Evolutionary conservation across 1,284 basidiomycete genomes (phyloP), one percentile per base, ranked within the genome.

Genomic region (Cystobasidiaceae sp.): DNA sequence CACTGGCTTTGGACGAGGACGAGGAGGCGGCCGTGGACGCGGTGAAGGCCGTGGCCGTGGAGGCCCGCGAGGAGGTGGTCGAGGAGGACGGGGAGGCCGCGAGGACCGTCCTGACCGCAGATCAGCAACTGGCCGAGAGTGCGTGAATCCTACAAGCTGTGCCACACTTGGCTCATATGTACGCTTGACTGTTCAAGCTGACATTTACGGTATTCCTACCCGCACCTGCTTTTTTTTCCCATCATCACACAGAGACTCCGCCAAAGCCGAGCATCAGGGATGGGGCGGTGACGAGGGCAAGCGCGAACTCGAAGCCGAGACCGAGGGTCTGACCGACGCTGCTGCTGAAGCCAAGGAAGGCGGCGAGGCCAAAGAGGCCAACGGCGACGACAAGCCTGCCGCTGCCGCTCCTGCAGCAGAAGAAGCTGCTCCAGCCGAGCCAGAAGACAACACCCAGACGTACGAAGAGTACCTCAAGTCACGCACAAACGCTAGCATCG

Each of bases 401-500:
- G 43, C 37, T 28, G 67, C 71, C 45, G 71, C 69, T 50, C 68
- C 69, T 41, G 50, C 46, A 27, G 69, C 68, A 50, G 67, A 59
- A 51, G 67, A 71, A 56, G 66, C 66, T 27, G 55, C 43, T 11
- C 59, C 67, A 59, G 69, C 63, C 44, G 72, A 71, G 68, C 69
- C 67, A 60, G 72, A 73, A 67, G 73, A 74, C 69, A 71, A 71
- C 71, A 68, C 70, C 28, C 69, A 72, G 67, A 72, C 73, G 50
- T 74, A 74, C 73, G 72, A 73, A 61, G 67, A 74, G 67, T 74
- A 72, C 69, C 72, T 74, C 68, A 64, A 67, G 39, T 51, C 59
- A 25, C 55, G 41, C 17, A 54, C 61, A 28, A 21, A 46, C 39
- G 72, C 71, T 66, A 66, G 56, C 37, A 67, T 69, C 63, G 64